Base-by-base conservation (phyloP, 2,329 filamentous ascomycete species). In the Endoconidiophora laricicola region DNA sequence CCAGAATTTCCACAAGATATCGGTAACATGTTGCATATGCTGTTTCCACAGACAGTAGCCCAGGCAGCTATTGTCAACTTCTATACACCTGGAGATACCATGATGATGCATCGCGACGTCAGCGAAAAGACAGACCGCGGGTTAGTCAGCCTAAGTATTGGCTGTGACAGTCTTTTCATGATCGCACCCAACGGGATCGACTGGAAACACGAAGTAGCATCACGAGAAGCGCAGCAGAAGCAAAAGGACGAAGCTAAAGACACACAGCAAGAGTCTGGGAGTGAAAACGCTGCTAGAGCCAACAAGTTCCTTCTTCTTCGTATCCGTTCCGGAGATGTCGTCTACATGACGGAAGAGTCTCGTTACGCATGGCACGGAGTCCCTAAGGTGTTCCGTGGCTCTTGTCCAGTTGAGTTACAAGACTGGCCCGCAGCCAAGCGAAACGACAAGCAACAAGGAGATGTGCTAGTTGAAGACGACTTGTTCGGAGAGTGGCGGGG, bases 281-380 rank as follows among this genome's bases (percentile, higher is more conserved):
- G 22, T 16, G 42, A 61, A 43, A 55, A 62, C 4, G 12, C 29
- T 12, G 12, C 29, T 33, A 6, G 29, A 12, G 29, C 29, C 29
- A 75, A 73, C 56, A 65, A 66, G 22, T 74, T 73, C 54, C 60
- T 83, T 4, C 65, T 80, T 2, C 60, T 94, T 36, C 72, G 82
- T 20, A 68, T 96, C 37, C 73, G 80, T 22, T 94, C 86, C 1
- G 90, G 91, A 0, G 90, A 95, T 66, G 86, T 80, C 0, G 78
- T 96, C 1, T 87, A 93, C 60, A 96, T 98, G 90, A 80, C 77
- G 46, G 75, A 82, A 18, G 71, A 78, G 52, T 82, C 85, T 3
- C 73, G 91, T 41, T 94, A 86, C 64, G 88, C 90, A 2, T 96
- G 90, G 90, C 91, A 96, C 66, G 88, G 85, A 10, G 87, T 96